phyloP scores from a whole-genome alignment of 257 asterid species.

The Solanum sejunctum region DNA sequence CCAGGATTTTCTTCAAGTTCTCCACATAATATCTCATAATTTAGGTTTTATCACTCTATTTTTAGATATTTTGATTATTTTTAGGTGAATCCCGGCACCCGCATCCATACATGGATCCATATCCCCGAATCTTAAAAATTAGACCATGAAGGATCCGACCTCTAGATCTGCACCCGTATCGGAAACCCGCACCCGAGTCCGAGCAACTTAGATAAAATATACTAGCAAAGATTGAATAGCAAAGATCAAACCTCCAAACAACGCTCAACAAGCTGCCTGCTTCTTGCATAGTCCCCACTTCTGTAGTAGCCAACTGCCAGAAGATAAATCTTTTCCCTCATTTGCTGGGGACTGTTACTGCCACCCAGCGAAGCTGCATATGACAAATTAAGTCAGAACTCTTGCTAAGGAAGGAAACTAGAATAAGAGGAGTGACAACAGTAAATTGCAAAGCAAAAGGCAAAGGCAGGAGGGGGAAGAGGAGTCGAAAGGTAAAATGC shows the following conservation, averaged over 20 bases:
- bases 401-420: neutral
- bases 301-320: conserved; percentile 79
- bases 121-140: no score
- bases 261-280: conserved; percentile 73
- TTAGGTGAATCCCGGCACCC: no score
- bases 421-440: neutral
- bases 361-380: conserved; percentile 64
- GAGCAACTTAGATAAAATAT: neutral
- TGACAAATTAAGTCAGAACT: conserved; percentile 7
- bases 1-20: no score
- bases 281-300: conserved; percentile 63
- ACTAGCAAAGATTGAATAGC: neutral
- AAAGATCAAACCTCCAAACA: conserved; percentile 56
- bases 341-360: conserved; percentile 33
- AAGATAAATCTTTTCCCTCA: conserved; percentile 66
- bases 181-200: no score
- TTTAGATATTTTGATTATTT: no score
- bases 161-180: no score
- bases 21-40: no score
- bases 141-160: no score
- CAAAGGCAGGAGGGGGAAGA: neutral
- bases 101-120: no score
- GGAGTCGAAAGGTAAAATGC: neutral
- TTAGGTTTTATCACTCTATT: no score
- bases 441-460: neutral